Base-by-base conservation (phyloP, 2,329 filamentous ascomycete genomes). In the Cytospora piceicola region DNA sequence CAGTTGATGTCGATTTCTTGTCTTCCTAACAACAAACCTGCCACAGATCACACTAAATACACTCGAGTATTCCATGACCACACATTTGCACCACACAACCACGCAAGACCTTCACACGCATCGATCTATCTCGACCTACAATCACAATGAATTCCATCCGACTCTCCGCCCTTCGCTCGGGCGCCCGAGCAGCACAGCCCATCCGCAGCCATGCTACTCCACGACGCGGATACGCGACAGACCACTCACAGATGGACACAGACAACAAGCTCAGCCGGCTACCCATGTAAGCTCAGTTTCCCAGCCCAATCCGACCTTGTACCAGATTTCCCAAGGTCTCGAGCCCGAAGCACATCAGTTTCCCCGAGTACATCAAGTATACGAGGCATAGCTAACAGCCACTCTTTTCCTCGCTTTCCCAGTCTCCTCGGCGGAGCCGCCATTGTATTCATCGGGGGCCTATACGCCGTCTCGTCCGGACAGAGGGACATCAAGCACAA, bases 401-500 rank as follows among this genome's bases (percentile, higher is more conserved):
- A 34, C 7, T 36, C 15, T 12, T 12, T 15, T 15, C 3, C 32
- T 2, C n/a, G 8, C 6, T 2, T n/a, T 17, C 3, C 24, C 53
- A 64, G 61, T 2, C 29, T 54, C 15, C 24, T 64, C 20, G 65
- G 46, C 29, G 61, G 46, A 36, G 61, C 39, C 5, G 30, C 61
- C 30, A 22, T 67, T 15, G 20, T 67, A 2, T 3, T 58, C 7
- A 51, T 49, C 39, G 61, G 57, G 24, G 55, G 61, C 20, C 58
- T 60, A 5, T 67, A 66, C 57, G 17, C 59, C 36, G 32, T 67
- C 27, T 57, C 57, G n/a, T 49, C 22, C 11, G 22, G 53, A 3
- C 65, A 64, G 22, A 24, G 51, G 2, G 34, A 54, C 4, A 27
- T 58, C 0, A 34, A 52, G 30, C 65, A 67, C 65, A 67, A 67